Base-by-base conservation (phyloP, 495 filamentous ascomycete genomes). In the Tuber aestivum region DNA sequence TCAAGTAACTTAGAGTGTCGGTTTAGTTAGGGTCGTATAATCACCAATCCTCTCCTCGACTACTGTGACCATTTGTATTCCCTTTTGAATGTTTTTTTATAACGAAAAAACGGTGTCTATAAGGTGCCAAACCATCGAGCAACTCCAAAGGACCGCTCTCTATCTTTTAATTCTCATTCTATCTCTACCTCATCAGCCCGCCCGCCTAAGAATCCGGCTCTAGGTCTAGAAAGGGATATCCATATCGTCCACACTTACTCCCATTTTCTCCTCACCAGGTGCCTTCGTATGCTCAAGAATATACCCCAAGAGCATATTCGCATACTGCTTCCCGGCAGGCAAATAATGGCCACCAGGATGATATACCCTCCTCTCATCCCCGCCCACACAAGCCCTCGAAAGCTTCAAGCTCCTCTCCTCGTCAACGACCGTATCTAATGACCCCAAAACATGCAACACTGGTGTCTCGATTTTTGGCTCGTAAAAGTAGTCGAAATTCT, bases 301-400 rank as follows among this genome's bases (percentile, higher is more conserved):
- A 85, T 97, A 99, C 41, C 86, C 88, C 56, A 90, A 89, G 71
- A 95, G 84, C 70, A 88, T 90, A 85, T 90, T 89, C 56, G 92
- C 89, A 88, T 91, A 97, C 76, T 92, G 90, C 85, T 91, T 91
- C 79, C 89, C 88, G 72, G 92, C 89, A 0, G 95, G 95, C 81
- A 99, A 86, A 82, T 95, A 97, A 84, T 99, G 95, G 0, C 95
- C 95, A 21, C 95, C 95, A 3, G 95, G 95, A 86, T 98, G 95
- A 79, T 88, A 90, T 56, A 97, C 88, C 44, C 94, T 90, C 70
- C 83, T 83, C 27, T 85, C 82, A 77, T 85, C 88, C 16, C 84
- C 88, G 21, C 89, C 89, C 72, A 83, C 87, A 84, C 92, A 97
- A 71, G 88, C 86, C 27, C 91, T 89, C 48, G 92, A 87, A 78